A percentile compares a stretch with the other conserved stretches of the same genome.
phyloP scores from a whole-genome alignment of 2,329 filamentous ascomycete genomes.

The Tolypocladium nubicola region DNA sequence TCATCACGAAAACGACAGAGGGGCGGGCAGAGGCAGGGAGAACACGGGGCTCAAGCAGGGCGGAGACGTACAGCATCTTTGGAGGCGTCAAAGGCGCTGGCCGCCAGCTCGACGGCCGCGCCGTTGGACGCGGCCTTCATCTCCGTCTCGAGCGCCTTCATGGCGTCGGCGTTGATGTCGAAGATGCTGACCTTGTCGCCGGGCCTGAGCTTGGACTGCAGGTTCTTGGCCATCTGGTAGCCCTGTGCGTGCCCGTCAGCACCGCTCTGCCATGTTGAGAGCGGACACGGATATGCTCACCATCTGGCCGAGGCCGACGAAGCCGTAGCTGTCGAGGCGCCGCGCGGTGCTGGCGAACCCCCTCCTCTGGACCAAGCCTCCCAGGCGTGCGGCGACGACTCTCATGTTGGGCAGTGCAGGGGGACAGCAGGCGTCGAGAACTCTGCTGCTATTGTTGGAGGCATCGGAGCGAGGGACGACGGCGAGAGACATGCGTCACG shows the following conservation, averaged over 20 bases:
- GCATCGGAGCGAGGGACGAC: not conserved
- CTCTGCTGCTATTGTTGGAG: not conserved
- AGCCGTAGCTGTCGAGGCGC: slow-evolving; percentile 43
- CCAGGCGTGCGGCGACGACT: slow-evolving; percentile 11
- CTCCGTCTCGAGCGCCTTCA: slow-evolving; percentile 35
- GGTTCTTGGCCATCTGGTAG: slow-evolving; percentile 53
- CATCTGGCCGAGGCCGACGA: slow-evolving; percentile 52
- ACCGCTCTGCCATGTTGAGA: not conserved
- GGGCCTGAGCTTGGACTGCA: slow-evolving; percentile 43
- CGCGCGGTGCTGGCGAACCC: slow-evolving; percentile 38
- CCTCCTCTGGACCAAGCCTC: slow-evolving; percentile 27
- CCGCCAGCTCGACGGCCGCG: slow-evolving; percentile 33
- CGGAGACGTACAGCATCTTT: slow-evolving; percentile 38
- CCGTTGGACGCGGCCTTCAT: slow-evolving; percentile 33
- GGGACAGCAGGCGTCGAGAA: not conserved
- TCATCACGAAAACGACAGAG: slow-evolving; percentile 8
- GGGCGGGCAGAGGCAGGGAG: not conserved
- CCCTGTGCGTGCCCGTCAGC: slow-evolving; percentile 28
- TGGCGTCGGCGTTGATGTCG: slow-evolving; percentile 43
- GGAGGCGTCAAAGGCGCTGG: slow-evolving; percentile 35
- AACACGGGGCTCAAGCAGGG: not conserved
- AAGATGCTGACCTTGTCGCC: slow-evolving; percentile 42
- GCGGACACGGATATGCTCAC: slow-evolving; percentile 22
- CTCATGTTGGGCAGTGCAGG: slow-evolving; percentile 8
- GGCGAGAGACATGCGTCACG: not conserved